These are phyloP conservation scores for Lepidopterella palustris DNA, from an alignment of 495 filamentous ascomycete genomes.

Conservation along the genomic window DNA sequence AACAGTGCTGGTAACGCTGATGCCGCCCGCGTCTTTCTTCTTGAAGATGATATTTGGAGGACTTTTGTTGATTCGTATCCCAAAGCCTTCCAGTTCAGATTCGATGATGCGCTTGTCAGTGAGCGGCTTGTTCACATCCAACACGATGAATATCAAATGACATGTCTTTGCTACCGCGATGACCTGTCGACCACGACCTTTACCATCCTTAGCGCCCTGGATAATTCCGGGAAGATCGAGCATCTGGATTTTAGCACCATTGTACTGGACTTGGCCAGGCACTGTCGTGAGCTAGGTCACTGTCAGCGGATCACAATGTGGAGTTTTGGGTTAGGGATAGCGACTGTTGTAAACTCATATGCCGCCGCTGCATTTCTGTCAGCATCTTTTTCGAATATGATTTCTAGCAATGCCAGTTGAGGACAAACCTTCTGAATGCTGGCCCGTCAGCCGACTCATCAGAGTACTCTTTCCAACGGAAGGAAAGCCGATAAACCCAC, in stretches of 20 bases:
- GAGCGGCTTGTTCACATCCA: constrained; percentile 97
- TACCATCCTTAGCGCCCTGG: constrained; percentile 95
- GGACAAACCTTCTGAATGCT: constrained; percentile 75
- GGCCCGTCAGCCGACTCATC: constrained; percentile 89
- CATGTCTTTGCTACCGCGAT: constrained; percentile 99
- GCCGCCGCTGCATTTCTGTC: constrained; percentile 58
- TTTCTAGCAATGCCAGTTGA: neutral
- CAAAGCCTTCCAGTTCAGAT: constrained; percentile 93
- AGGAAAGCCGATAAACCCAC: constrained; percentile 68
- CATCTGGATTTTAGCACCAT: constrained; percentile 97
- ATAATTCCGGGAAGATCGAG: constrained; percentile 98
- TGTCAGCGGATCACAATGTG: constrained; percentile 14
- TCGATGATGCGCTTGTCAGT: constrained; percentile 97
- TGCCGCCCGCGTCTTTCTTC: constrained; percentile 98
- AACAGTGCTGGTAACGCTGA: constrained; percentile 88
- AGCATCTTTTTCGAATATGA: neutral
- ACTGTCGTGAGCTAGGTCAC: constrained; percentile 69
- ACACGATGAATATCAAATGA: constrained; percentile 96
- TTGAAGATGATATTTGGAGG: constrained; percentile 96
- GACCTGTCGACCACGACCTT: constrained; percentile 95
- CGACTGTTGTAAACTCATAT: constrained; percentile 88
- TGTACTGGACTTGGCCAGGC: constrained; percentile 92
- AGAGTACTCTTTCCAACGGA: constrained; percentile 97
- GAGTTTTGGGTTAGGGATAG: neutral
- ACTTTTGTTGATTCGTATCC: constrained; percentile 94